Base-by-base conservation (phyloP, 306 rosid genomes). In the Pyrus pyrifolia region DNA sequence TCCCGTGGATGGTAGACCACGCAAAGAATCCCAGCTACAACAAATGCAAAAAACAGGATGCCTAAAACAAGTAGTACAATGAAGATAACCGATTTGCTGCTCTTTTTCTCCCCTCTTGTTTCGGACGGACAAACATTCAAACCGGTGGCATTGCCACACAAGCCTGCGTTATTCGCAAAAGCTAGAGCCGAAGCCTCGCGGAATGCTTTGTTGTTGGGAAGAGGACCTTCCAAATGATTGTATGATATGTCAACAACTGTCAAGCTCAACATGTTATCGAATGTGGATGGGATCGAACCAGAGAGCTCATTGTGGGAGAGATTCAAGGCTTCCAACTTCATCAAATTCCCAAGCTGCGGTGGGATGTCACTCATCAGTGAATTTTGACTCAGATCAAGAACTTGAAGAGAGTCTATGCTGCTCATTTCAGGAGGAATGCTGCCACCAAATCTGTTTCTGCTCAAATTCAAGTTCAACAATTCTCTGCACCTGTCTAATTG, bases 321-420 rank as follows among this genome's bases (percentile, higher is more conserved):
- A 66, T 88, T 84, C 76, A 88, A 81, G 63, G 38, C 7, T 64
- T 64, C 72, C 62, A 88, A 80, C 38, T 12, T 23, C 27, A 8
- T 9, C 73, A 84, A 74, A 5, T 1, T 11, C 44, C 79, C 92
- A 75, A 86, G 80, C 30, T 4, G 17, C 53, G 79, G 61, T 53
- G 90, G 87, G 61, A 88, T 76, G 23, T 29, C 40, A 6, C 81
- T 74, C 40, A 1, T 65, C 70, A 86, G 79, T 5, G 44, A 11
- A 51, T 86, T 88, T 8, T 67, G 71, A 78, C 87, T 84, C 7
- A 86, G 83, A 82, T 88, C 92, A 68, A 88, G 84, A 35, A 49
- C 46, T 53, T 18, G 18, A 18, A 89, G 77, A 70, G 58, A 64
- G 0, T 73, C 57, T 62, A 86, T 18, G 51, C 73, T 60, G 9